A percentile compares a stretch with the other conserved stretches of the same genome.
These are phyloP conservation scores for Tulasnella sp. DNA, from an alignment of 768 basidiomycete species.

Conservation along the genomic window DNA sequence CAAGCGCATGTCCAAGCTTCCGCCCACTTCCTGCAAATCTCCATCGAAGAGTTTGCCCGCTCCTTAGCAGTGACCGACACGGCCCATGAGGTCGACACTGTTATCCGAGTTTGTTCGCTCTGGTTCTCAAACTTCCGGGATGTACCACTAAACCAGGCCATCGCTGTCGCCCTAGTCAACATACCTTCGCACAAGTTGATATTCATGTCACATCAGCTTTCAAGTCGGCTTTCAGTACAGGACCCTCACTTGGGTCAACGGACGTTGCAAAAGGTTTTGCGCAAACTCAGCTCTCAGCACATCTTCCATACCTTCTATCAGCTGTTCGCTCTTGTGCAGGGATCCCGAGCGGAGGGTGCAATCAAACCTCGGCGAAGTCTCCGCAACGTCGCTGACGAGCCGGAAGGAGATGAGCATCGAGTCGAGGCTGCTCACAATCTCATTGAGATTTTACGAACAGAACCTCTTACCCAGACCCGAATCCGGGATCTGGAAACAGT, in stretches of 20 bases:
- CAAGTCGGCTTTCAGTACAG: slow-evolving; percentile 64
- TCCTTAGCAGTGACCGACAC: slow-evolving; percentile 57
- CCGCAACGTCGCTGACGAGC: background rate
- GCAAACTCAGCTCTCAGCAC: slow-evolving; percentile 72
- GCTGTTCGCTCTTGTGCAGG: slow-evolving; percentile 53
- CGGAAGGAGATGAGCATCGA: slow-evolving; percentile 42
- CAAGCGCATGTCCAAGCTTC: slow-evolving; percentile 26
- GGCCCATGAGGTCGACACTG: slow-evolving; percentile 56
- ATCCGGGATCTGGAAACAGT: slow-evolving; percentile 45
- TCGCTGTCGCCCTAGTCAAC: slow-evolving; percentile 38
- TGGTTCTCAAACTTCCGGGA: slow-evolving; percentile 83
- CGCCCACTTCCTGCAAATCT: slow-evolving; percentile 54
- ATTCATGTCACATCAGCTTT: slow-evolving; percentile 85
- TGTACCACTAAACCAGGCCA: slow-evolving; percentile 31
- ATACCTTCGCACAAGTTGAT: slow-evolving; percentile 84
- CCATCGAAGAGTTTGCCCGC: slow-evolving; percentile 77
- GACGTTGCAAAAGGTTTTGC: slow-evolving; percentile 50
- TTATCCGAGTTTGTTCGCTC: slow-evolving; percentile 75
- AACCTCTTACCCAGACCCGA: slow-evolving; percentile 29
- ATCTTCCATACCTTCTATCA: slow-evolving; percentile 92
- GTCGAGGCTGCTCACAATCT: slow-evolving; percentile 53
- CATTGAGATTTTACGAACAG: slow-evolving; percentile 40
- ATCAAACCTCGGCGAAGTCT: slow-evolving; percentile 17
- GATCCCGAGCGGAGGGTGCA: background rate
- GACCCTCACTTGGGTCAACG: slow-evolving; percentile 33